phyloP scores from a whole-genome alignment of 176 grass and related monocot species.

The Areca catechu region DNA sequence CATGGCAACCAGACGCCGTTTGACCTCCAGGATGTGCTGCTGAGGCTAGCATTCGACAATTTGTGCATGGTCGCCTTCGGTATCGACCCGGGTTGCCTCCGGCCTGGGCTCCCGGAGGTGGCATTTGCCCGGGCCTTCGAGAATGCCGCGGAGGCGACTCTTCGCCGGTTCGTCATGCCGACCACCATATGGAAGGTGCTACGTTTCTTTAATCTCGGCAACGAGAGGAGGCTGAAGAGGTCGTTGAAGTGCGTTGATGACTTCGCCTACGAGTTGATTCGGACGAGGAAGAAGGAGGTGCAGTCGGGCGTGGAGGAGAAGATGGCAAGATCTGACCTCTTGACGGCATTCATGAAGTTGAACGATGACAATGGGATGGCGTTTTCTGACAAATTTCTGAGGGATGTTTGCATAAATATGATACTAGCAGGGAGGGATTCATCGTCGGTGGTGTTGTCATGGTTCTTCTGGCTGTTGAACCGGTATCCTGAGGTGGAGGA shows the following conservation, averaged over 20 bases:
- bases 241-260: slow-evolving; percentile 56
- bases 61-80: slow-evolving; percentile 95
- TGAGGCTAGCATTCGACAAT: slow-evolving; percentile 87
- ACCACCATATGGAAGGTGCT: slow-evolving; percentile 71
- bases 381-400: slow-evolving; percentile 82
- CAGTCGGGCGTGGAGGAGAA: neutral
- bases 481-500: slow-evolving; percentile 45
- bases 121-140: slow-evolving; percentile 89
- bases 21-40: slow-evolving; percentile 85
- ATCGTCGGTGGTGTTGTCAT: slow-evolving; percentile 82
- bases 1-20: slow-evolving; percentile 12
- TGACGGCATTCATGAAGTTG: slow-evolving; percentile 74
- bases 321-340: slow-evolving; percentile 37
- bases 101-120: slow-evolving; percentile 53
- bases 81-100: slow-evolving; percentile 68
- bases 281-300: slow-evolving; percentile 49
- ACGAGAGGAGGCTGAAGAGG: slow-evolving; percentile 48
- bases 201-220: slow-evolving; percentile 43
- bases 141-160: slow-evolving; percentile 82
- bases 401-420: slow-evolving; percentile 95
- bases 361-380: slow-evolving; percentile 33
- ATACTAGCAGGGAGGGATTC: slow-evolving; percentile 91
- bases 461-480: slow-evolving; percentile 95
- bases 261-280: slow-evolving; percentile 81
- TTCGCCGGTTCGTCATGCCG: slow-evolving; percentile 61